These are phyloP conservation scores for Aspergillus mulundensis DNA, from an alignment of 495 filamentous ascomycete genomes.

Conservation along the genomic window DNA sequence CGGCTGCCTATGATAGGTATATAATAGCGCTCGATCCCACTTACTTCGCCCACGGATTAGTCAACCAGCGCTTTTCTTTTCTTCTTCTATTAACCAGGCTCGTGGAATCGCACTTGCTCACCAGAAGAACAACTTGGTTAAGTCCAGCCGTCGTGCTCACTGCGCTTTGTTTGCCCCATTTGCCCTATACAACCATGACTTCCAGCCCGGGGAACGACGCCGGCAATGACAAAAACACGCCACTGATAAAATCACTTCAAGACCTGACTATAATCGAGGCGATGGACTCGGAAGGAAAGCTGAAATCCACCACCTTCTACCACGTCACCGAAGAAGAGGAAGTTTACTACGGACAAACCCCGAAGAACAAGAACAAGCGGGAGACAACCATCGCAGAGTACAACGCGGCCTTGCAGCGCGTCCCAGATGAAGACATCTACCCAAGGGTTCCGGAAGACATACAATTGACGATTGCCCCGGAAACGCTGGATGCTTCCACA, in stretches of 20 bases:
- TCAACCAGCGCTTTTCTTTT: no score
- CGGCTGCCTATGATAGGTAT: no score
- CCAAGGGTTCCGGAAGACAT: neutral
- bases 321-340: neutral
- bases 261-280: neutral
- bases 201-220: no score
- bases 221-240: no score
- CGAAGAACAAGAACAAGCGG: neutral
- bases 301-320: neutral
- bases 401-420: neutral
- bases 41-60: no score
- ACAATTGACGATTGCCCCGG: neutral
- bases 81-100: no score
- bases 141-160: no score
- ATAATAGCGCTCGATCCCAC: no score
- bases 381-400: neutral
- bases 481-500: neutral
- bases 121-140: no score
- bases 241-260: neutral
- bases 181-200: no score
- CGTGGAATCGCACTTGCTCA: no score
- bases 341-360: neutral
- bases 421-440: neutral
- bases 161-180: no score
- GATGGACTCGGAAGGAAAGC: neutral